Conservation (phyloP, 495 filamentous ascomycete genomes). For the Viridothelium virens region DNA sequence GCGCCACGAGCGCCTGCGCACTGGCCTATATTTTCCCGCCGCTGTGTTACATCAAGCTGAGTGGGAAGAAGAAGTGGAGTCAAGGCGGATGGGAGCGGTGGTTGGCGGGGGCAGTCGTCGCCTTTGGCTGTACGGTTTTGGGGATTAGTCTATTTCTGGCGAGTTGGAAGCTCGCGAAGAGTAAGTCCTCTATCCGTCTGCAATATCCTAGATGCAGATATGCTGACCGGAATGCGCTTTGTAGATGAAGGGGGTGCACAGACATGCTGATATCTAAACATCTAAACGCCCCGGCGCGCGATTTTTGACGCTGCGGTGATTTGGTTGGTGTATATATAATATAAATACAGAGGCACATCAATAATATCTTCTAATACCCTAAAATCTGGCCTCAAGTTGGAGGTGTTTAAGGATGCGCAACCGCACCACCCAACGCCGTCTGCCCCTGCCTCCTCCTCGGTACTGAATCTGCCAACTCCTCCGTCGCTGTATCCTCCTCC, state of each 20-base stretch:
- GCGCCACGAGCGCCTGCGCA: conserved; percentile 86
- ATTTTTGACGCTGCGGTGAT: not conserved
- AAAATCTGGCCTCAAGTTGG: not conserved
- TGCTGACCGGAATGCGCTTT: not conserved
- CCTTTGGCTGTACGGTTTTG: conserved; percentile 79
- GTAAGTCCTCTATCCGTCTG: conserved; percentile 9
- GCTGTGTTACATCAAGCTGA: conserved; percentile 88
- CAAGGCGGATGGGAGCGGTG: conserved; percentile 59
- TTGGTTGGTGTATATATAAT: not conserved
- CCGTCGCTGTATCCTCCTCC: conserved; percentile 11
- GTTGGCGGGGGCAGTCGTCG: conserved; percentile 58
- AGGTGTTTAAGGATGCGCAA: conserved; percentile 22
- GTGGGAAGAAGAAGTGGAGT: conserved; percentile 43
- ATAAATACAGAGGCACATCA: not conserved
- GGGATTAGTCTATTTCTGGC: conserved; percentile 71
- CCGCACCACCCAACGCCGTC: conserved; percentile 25
- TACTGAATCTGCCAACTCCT: conserved; percentile 19
- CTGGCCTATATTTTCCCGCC: conserved; percentile 94
- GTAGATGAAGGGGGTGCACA: conserved; percentile 2
- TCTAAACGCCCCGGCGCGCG: not conserved
- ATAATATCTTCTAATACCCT: not conserved
- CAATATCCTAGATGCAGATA: not conserved
- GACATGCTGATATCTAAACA: not conserved
- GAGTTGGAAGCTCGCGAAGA: conserved; percentile 30
- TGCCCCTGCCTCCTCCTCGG: conserved; percentile 24